A percentile compares a stretch with the other conserved stretches of the same genome.
Conservation (phyloP, 2,329 filamentous ascomycete species). For the Alternaria infectoria region DNA sequence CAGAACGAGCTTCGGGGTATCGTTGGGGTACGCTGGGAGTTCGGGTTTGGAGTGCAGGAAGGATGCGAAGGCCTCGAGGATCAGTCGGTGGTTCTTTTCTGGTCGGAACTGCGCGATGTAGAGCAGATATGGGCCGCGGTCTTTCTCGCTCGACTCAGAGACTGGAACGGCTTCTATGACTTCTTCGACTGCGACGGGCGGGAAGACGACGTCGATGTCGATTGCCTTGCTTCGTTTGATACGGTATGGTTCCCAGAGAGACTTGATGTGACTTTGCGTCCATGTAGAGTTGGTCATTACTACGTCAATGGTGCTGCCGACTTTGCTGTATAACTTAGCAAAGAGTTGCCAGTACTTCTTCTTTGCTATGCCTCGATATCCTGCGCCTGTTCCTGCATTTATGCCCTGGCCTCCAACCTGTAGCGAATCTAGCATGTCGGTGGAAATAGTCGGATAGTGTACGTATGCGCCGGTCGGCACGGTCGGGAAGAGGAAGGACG, state of each 20-base stretch:
- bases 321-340: conserved; percentile 78
- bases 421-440: conserved; percentile 90
- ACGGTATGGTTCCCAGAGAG: conserved; percentile 72
- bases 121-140: conserved; percentile 74
- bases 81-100: conserved; percentile 92
- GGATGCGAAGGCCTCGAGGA: conserved; percentile 81
- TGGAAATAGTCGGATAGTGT: conserved; percentile 97
- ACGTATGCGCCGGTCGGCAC: conserved; percentile 93
- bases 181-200: conserved; percentile 88
- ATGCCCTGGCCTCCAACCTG: conserved; percentile 66
- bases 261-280: conserved; percentile 79
- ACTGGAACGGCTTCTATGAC: conserved; percentile 77
- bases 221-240: conserved; percentile 53
- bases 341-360: conserved; percentile 86
- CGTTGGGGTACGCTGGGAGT: conserved; percentile 53
- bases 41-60: conserved; percentile 60
- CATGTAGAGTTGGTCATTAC: conserved; percentile 98
- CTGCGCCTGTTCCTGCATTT: conserved; percentile 82
- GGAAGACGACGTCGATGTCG: conserved; percentile 80
- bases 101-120: conserved; percentile 98
- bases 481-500: conserved; percentile 77
- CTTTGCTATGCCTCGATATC: conserved; percentile 74
- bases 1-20: conserved; percentile 73
- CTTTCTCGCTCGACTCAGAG: conserved; percentile 69
- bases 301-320: conserved; percentile 84